Base-by-base conservation (phyloP, 805 yeast genomes). In the Tetrapisispora pingtungensis region DNA sequence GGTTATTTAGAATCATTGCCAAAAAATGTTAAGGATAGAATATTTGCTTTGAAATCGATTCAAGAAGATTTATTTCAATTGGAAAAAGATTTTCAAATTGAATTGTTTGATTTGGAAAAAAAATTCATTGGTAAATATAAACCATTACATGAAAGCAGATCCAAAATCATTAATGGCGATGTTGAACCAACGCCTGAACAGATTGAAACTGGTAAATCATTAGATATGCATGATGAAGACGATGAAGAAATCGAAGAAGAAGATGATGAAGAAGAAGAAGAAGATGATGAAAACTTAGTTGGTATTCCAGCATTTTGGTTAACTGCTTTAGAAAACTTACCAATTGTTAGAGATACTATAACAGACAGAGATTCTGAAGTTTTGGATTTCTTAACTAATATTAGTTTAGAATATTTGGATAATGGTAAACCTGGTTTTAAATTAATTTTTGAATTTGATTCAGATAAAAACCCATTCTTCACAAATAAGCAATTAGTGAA, bases 291-390 rank as follows among this genome's bases (percentile, higher is more conserved):
- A 14, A 28, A 65, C 18, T 66, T 71, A 41, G 72, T 71, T 49
- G 98, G 98, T 51, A 77, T 93, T 53, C 97, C 98, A 46, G 80
- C 84, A 40, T 93, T 93, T 73, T 93, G 98, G 98, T 74, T 90
- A 57, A 93, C 97, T 17, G 95, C 97, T 6, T 71, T 93, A 66
- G 90, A 84, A 64, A 93, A 89, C 68, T 71, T 93, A 55, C 77
- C 80, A 26, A 79, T 84, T 26, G 78, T 89, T 40, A 76, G 87
- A 30, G 94, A 88, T 49, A 79, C 86, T 51, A 84, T 93, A 55
- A 78, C 93, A 36, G 96, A 87, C 45, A 78, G 95, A 59, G 98
- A 93, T 65, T 75, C 82, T 41, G 96, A 85, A 58, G 90, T 88
- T 7, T 74, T 93, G 53, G 72, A 75, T 49, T 68, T 69, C 57